phyloP scores from a whole-genome alignment of 805 yeast species.

The fission yeast (Schizosaccharomyces pombe) region DNA sequence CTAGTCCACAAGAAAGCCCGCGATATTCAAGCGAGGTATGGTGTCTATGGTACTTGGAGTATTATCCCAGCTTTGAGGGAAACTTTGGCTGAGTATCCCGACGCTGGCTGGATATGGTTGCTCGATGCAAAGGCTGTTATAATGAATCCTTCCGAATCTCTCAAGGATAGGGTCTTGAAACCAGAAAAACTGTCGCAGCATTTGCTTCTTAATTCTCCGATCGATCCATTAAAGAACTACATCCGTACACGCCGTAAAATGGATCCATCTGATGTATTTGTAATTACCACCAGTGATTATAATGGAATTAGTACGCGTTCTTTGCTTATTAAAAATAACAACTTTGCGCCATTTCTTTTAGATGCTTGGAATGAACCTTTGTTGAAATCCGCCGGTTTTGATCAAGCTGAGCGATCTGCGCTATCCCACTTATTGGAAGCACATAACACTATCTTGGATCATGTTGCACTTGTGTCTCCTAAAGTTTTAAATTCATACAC shows the following conservation, averaged over 20 bases:
- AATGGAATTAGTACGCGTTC: not conserved
- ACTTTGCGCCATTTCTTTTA: not conserved
- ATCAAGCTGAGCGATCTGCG: not conserved
- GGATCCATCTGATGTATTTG: not conserved
- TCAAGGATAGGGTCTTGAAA: slow-evolving; percentile 13
- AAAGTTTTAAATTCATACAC: not conserved
- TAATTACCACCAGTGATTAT: not conserved
- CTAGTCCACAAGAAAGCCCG: not conserved
- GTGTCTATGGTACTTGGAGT: slow-evolving; percentile 11
- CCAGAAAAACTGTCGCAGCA: slow-evolving; percentile 7
- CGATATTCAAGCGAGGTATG: not conserved
- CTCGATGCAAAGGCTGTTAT: slow-evolving; percentile 17
- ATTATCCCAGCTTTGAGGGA: slow-evolving; percentile 16
- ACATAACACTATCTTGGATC: not conserved
- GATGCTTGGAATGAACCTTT: slow-evolving; percentile 1
- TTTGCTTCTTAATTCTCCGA: not conserved
- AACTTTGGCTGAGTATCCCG: slow-evolving; percentile 14
- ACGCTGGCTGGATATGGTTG: slow-evolving; percentile 20
- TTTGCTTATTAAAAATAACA: not conserved
- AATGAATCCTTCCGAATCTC: slow-evolving; percentile 14
- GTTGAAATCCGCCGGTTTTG: not conserved
- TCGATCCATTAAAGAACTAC: not conserved
- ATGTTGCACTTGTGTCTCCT: not conserved
- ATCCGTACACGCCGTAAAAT: not conserved
- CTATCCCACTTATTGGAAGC: not conserved